phyloP scores from a whole-genome alignment of 495 filamentous ascomycete species.

The Achaetomiella virescens region DNA sequence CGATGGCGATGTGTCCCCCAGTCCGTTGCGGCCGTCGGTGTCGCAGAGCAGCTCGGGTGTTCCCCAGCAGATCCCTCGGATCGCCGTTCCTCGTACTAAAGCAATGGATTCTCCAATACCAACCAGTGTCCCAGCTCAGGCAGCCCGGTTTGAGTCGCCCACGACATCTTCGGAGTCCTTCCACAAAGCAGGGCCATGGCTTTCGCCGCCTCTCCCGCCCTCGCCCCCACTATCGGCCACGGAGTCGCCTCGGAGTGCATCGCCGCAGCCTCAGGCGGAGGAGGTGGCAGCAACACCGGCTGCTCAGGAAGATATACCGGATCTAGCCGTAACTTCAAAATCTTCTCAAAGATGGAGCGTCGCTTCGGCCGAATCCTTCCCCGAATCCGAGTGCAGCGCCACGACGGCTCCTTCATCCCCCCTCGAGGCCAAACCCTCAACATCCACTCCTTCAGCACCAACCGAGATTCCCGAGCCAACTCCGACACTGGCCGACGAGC shows the following conservation, averaged over 20 bases:
- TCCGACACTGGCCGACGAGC: not conserved
- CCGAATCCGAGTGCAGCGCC: slow-evolving; percentile 5
- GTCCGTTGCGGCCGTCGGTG: not conserved
- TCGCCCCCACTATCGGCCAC: slow-evolving; percentile 43
- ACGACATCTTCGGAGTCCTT: slow-evolving; percentile 37
- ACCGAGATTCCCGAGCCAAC: not conserved
- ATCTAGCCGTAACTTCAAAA: slow-evolving; percentile 38
- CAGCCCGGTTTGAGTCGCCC: slow-evolving; percentile 23
- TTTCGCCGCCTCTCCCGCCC: slow-evolving; percentile 43
- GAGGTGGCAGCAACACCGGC: slow-evolving; percentile 5
- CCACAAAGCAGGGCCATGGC: slow-evolving; percentile 55
- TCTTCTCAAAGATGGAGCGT: slow-evolving; percentile 17
- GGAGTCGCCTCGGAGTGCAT: slow-evolving; percentile 34
- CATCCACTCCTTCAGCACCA: not conserved
- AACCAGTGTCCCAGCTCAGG: slow-evolving; percentile 8
- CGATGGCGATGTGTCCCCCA: not conserved
- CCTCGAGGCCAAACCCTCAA: slow-evolving; percentile 7
- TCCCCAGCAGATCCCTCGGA: slow-evolving; percentile 18
- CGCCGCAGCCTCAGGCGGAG: slow-evolving; percentile 27
- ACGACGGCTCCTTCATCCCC: slow-evolving; percentile 13
- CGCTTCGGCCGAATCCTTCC: slow-evolving; percentile 5
- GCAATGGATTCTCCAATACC: slow-evolving; percentile 1
- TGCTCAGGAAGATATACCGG: slow-evolving; percentile 35
- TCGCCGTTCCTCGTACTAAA: slow-evolving; percentile 29
- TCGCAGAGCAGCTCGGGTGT: not conserved